A percentile compares a stretch with the other conserved stretches of the same genome.
phyloP scores from a whole-genome alignment of 83 land plant genomes.

The Isoetes engelmannii region DNA sequence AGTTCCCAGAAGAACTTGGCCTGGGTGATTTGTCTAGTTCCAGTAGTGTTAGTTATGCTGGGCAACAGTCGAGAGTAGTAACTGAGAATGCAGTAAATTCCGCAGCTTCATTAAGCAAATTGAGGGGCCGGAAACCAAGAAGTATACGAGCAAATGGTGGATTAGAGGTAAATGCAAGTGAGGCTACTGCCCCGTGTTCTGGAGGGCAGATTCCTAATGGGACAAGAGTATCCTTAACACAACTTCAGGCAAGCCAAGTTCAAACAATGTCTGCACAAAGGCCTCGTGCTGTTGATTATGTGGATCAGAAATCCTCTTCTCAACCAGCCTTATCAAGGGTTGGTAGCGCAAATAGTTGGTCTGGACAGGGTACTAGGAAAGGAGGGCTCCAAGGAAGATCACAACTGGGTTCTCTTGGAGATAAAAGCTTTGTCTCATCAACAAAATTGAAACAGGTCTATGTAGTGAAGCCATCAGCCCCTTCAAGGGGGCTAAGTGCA shows the following conservation, averaged over 20 bases:
- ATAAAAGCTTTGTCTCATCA: conserved; percentile 18
- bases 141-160: conserved; percentile 20
- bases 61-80: background rate
- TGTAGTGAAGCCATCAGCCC: conserved; percentile 25
- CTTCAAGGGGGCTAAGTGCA: conserved; percentile 16
- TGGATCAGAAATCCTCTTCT: conserved; percentile 16
- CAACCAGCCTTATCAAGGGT: conserved; percentile 21
- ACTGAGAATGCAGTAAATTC: conserved; percentile 17
- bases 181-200: conserved; percentile 13
- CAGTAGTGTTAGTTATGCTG: conserved; percentile 13
- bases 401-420: conserved; percentile 24
- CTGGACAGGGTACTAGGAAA: conserved; percentile 25
- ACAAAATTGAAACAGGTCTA: conserved; percentile 30
- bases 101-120: conserved; percentile 19
- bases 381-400: conserved; percentile 24
- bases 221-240: conserved; percentile 9
- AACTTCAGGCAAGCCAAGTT: conserved; percentile 8
- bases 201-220: conserved; percentile 16
- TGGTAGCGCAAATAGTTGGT: conserved; percentile 19
- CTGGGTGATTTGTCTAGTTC: conserved; percentile 25
- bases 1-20: conserved; percentile 31
- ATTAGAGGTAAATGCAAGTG: background rate
- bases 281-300: conserved; percentile 9
- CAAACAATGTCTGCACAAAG: conserved; percentile 11
- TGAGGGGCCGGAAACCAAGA: conserved; percentile 10